Evolutionary conservation across 2,329 filamentous ascomycete genomes (phyloP), one percentile per base, ranked within the genome.

Genomic region (Dothistroma septosporum): DNA sequence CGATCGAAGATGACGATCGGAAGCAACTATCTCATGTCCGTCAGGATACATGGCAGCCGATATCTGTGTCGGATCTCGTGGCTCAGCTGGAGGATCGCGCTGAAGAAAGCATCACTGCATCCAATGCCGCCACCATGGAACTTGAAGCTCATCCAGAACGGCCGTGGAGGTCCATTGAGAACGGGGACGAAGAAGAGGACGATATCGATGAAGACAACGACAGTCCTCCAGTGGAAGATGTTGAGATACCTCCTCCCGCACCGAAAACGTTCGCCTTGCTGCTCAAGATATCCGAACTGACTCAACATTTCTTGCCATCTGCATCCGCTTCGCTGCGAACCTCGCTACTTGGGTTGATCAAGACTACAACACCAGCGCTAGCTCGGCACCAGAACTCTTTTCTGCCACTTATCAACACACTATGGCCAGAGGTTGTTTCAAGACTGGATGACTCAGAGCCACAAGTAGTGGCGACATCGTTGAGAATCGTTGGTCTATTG

Each of bases 221-320:
- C 8, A 8, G 28, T 21, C 61, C 68, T 24, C 53, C 56, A 7
- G 68, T 69, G 19, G 61, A 66, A 52, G 68, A 71, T 6, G 63
- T 71, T 12, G 70, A 73, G 5, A 57, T 72, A 32, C 80, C 83
- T 21, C 85, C 87, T n/a, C 87, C 87, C 0, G 76, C 83, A 37
- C 89, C 89, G 50, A 88, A 89, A 66, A 90, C 90, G 0, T 95
- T 95, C 74, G 81, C 81, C n/a, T 82, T 97, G 11, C 84, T 97
- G 3, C 82, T 91, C 35, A 88, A 87, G 60, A 94, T 99, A 59
- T 86, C 92, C 24, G 84, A 85, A 53, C 85, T 96, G 0, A 93
- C 92, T 5, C 92, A 96, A 70, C 88, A 96, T 72, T 94, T 97
- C 74, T 83, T 99, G 11, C 92, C 93, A 6, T 92, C 91, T 0